A percentile compares a stretch with the other conserved stretches of the same genome.
Conservation (phyloP, 139 green algal species). For the Micromonas pusilla region DNA sequence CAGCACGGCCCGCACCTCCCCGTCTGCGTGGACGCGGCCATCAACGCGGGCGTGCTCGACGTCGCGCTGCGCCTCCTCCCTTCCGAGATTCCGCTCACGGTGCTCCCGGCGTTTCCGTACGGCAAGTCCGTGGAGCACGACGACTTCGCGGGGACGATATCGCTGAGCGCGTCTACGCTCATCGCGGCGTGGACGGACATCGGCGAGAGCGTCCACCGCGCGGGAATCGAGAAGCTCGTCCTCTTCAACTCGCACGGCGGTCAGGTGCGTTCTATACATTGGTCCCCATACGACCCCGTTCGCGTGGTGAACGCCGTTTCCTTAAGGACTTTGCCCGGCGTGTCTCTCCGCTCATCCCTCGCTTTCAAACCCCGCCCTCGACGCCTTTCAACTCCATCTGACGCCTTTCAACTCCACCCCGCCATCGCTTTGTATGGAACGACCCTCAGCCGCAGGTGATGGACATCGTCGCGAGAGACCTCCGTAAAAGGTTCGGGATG, state of each 20-base stretch:
- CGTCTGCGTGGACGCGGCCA: slow-evolving; percentile 16
- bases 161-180: slow-evolving; percentile 15
- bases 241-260: slow-evolving; percentile 31
- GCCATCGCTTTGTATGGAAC: no score
- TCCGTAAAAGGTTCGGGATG: slow-evolving; percentile 22
- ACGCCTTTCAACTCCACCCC: no score
- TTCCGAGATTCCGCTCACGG: background rate
- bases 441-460: slow-evolving; percentile 32
- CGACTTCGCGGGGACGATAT: slow-evolving; percentile 25
- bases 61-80: slow-evolving; percentile 15
- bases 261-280: no score
- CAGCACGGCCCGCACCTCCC: slow-evolving; percentile 30
- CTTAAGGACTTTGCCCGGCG: no score
- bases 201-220: slow-evolving; percentile 13
- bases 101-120: background rate
- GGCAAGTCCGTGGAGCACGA: slow-evolving; percentile 29
- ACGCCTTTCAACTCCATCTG: no score
- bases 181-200: slow-evolving; percentile 29
- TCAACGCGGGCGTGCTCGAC: slow-evolving; percentile 27
- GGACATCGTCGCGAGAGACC: slow-evolving; percentile 31
- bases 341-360: no score
- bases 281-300: no score
- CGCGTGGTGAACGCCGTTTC: no score
- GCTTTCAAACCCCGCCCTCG: no score
- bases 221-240: slow-evolving; percentile 19